Conservation (phyloP, 805 yeast genomes). For the Candida anglica region DNA sequence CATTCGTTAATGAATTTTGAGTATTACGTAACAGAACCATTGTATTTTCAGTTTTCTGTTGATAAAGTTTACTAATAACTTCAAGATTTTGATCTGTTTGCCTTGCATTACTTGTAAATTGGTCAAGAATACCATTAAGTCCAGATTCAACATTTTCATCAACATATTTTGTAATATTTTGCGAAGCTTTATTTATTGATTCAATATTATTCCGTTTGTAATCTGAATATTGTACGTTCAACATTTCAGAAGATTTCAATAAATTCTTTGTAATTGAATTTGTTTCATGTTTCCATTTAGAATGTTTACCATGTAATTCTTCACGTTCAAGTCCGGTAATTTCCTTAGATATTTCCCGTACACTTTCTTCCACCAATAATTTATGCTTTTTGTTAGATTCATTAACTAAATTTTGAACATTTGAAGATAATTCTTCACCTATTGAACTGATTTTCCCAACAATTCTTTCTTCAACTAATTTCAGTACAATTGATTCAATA, state of each 20-base stretch:
- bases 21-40: constrained; percentile 1
- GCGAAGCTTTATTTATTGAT: neutral
- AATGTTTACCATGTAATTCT: neutral
- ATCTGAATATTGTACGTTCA: no score
- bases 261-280: no score
- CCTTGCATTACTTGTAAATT: neutral
- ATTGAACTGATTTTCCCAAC: neutral
- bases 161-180: neutral
- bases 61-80: no score
- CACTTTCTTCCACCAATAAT: neutral
- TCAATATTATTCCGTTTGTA: no score
- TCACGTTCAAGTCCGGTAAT: neutral
- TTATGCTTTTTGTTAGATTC: neutral
- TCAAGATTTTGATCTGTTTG: no score
- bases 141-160: neutral
- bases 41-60: neutral
- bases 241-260: no score
- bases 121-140: neutral
- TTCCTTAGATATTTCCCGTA: neutral
- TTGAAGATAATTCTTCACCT: neutral
- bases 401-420: neutral
- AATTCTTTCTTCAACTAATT: neutral
- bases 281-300: neutral
- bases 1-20: neutral
- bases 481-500: neutral